phyloP scores from a whole-genome alignment of 1,284 basidiomycete genomes.

The Ustilago esculenta region DNA sequence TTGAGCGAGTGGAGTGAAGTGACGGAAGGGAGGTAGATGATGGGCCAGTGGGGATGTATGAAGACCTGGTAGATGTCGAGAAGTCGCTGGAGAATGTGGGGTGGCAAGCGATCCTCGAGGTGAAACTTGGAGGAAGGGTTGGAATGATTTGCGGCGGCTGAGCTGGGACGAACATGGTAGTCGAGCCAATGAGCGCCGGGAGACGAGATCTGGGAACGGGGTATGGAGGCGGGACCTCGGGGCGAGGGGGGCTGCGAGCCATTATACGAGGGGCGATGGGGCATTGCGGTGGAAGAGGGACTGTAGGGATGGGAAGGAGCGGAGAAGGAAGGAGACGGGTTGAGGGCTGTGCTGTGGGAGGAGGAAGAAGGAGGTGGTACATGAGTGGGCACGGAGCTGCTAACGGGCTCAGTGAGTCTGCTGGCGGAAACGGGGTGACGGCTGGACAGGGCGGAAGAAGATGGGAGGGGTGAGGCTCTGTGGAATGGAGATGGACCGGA shows the following conservation, averaged over 20 bases:
- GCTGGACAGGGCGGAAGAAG: constrained; percentile 6
- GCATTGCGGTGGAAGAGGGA: constrained; percentile 17
- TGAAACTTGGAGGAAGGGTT: constrained; percentile 3
- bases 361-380: background rate
- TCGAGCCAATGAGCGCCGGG: constrained; percentile 25
- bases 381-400: background rate
- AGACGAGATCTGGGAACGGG: constrained; percentile 25
- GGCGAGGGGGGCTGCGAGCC: constrained; percentile 31
- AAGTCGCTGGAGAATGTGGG: constrained; percentile 28
- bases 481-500: constrained; percentile 10
- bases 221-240: constrained; percentile 11
- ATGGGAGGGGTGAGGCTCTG: constrained; percentile 5
- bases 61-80: constrained; percentile 48
- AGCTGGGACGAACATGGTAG: constrained; percentile 14
- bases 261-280: constrained; percentile 24
- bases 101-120: constrained; percentile 35
- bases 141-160: constrained; percentile 10
- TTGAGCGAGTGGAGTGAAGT: constrained; percentile 42
- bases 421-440: constrained; percentile 36
- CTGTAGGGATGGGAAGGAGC: constrained; percentile 19
- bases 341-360: constrained; percentile 4
- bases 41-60: constrained; percentile 54
- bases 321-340: constrained; percentile 17
- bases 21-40: constrained; percentile 52
- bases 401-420: constrained; percentile 13